phyloP scores from a whole-genome alignment of 345 rosid genomes.

The Balakata baccata region DNA sequence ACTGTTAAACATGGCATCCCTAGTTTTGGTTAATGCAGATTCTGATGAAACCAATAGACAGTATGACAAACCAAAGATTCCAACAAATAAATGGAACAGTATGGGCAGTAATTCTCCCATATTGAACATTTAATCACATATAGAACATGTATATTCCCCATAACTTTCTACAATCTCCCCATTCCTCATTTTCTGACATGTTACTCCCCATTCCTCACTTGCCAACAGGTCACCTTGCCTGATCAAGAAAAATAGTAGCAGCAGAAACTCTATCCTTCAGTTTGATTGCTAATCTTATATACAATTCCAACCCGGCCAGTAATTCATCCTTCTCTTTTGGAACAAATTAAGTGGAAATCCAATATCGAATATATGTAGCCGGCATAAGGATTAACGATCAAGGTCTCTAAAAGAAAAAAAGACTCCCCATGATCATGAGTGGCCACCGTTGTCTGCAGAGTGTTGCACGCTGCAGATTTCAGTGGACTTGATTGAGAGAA shows the following conservation, averaged over 20 bases:
- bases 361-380: background rate
- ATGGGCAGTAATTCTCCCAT: background rate
- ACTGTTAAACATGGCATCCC: no score
- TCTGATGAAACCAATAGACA: background rate
- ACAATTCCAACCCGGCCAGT: background rate
- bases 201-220: background rate
- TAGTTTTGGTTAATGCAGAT: background rate
- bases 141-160: background rate
- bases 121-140: background rate
- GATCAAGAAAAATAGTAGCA: background rate
- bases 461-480: conserved; percentile 36
- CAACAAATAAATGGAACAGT: background rate
- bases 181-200: background rate
- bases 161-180: background rate
- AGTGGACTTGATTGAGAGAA: conserved; percentile 39
- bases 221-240: background rate
- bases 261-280: background rate
- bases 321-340: background rate
- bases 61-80: no score
- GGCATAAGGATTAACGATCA: background rate
- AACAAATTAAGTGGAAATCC: background rate
- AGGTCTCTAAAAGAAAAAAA: background rate
- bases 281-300: background rate
- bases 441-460: conserved; percentile 14
- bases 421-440: conserved; percentile 11